phyloP scores from a whole-genome alignment of 73 alveolate genomes.

The Tetrahymena malaccensis region DNA sequence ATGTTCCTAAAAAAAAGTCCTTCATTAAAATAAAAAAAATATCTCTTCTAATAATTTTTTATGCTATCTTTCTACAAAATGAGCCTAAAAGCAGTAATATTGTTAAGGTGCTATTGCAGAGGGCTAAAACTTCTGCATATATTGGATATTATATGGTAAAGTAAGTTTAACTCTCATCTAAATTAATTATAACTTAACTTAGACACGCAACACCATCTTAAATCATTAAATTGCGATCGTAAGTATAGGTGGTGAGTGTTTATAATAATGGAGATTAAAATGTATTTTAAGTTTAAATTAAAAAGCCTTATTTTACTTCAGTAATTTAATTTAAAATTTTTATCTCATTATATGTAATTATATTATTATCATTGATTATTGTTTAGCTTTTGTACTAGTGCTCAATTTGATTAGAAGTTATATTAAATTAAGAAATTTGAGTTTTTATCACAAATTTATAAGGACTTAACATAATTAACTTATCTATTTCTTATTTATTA shows the following conservation, averaged over 20 bases:
- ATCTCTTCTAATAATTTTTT: neutral
- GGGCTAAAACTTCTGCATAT: neutral
- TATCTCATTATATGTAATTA: too few relatives aligned
- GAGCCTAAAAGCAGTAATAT: neutral
- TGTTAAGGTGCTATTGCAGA: neutral
- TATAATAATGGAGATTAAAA: too few relatives aligned
- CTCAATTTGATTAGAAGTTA: neutral
- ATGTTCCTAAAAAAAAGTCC: neutral
- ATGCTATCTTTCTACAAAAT: neutral
- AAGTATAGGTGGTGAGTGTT: neutral
- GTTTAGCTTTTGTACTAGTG: too few relatives aligned
- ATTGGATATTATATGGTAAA: neutral
- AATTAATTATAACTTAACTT: too few relatives aligned
- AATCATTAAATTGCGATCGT: neutral
- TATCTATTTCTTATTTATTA: too few relatives aligned
- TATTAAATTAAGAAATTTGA: neutral
- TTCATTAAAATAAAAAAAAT: neutral
- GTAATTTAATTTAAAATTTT: too few relatives aligned
- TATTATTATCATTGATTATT: too few relatives aligned
- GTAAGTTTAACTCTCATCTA: neutral
- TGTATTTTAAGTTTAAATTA: too few relatives aligned
- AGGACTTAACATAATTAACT: neutral
- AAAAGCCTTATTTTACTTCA: too few relatives aligned
- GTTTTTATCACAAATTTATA: too few relatives aligned
- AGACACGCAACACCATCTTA: neutral